These are phyloP conservation scores for Salicornia ramosissima DNA, from an alignment of 148 eudicot genomes.

Conservation along the genomic window DNA sequence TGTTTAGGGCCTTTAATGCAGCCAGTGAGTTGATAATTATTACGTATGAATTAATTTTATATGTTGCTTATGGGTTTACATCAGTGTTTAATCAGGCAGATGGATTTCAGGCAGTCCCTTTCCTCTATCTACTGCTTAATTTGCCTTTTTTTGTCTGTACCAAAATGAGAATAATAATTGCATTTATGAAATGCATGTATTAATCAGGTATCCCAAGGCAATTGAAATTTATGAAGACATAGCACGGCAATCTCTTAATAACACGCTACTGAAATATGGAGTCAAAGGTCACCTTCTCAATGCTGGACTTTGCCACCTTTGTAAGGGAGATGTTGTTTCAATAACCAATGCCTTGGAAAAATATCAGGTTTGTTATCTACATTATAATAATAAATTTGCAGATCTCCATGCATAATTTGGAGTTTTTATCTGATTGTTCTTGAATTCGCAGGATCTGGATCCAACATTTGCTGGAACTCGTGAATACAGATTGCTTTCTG, in stretches of 20 bases:
- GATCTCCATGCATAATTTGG: background rate
- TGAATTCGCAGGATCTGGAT: conserved; percentile 48
- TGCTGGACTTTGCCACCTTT: conserved; percentile 80
- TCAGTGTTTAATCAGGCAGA: background rate
- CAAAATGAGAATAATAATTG: background rate
- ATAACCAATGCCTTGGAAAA: conserved; percentile 56
- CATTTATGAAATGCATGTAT: background rate
- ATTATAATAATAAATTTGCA: conserved; percentile 2
- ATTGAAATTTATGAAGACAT: conserved; percentile 69
- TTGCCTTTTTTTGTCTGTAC: conserved; percentile 10
- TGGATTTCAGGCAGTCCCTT: background rate
- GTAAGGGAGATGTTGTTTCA: conserved; percentile 61
- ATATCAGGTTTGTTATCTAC: conserved; percentile 46
- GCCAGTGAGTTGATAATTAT: too few species aligned
- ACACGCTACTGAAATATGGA: conserved; percentile 55
- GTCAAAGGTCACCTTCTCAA: conserved; percentile 76
- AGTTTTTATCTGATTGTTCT: conserved; percentile 7
- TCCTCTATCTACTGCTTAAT: background rate
- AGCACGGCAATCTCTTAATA: conserved; percentile 53
- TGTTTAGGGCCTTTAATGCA: too few species aligned
- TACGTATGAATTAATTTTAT: background rate
- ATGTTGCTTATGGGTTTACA: background rate
- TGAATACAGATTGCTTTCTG: conserved; percentile 49
- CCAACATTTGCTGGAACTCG: conserved; percentile 72
- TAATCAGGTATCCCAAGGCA: conserved; percentile 53